A percentile compares a stretch with the other conserved stretches of the same genome.
Conservation (phyloP, 306 rosid genomes). For the Vigna radiata region DNA sequence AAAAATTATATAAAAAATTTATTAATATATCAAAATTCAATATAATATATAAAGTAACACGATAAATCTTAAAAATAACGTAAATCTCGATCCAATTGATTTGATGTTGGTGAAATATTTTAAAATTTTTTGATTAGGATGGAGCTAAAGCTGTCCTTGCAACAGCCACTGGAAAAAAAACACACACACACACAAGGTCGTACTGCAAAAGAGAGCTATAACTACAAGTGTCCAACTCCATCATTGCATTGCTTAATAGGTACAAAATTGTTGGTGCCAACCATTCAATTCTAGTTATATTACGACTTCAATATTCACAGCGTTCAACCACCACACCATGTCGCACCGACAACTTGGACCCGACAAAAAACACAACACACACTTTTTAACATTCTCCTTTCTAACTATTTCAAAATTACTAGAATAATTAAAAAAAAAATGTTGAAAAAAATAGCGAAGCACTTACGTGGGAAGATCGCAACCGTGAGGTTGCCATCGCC, state of each 20-base stretch:
- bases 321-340: neutral
- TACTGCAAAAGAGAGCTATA: slow-evolving; percentile 3
- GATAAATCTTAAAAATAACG: too few species aligned
- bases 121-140: too few species aligned
- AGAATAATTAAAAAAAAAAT: neutral
- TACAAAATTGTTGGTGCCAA: slow-evolving; percentile 8
- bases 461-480: slow-evolving; percentile 84
- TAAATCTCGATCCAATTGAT: too few species aligned
- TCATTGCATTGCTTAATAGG: neutral
- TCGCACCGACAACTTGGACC: slow-evolving; percentile 39
- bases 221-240: neutral
- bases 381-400: neutral
- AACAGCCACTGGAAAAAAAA: too few species aligned
- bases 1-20: too few species aligned
- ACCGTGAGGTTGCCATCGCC: slow-evolving; percentile 93
- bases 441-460: neutral
- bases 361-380: neutral
- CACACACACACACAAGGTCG: neutral
- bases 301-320: neutral
- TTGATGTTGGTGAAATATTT: too few species aligned
- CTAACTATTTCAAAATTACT: too few species aligned
- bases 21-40: too few species aligned
- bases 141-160: too few species aligned
- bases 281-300: slow-evolving; percentile 8
- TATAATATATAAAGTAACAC: too few species aligned